Conservation (phyloP, 2,329 filamentous ascomycete genomes). For the Periconia sp. region DNA sequence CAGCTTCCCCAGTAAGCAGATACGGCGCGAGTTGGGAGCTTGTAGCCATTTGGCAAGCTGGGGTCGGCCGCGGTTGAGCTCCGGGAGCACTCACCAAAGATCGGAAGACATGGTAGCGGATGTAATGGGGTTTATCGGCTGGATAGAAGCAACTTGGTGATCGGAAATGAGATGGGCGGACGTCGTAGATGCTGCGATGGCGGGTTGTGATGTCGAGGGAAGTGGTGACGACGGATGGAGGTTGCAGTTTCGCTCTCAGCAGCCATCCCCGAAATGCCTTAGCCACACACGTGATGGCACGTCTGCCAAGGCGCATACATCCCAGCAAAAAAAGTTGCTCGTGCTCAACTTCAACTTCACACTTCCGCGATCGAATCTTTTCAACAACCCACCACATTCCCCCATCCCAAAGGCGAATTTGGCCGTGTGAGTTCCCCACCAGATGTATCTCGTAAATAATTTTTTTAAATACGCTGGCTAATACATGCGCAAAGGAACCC, state of each 20-base stretch:
- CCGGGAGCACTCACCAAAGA: slow-evolving; percentile 69
- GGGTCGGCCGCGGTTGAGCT: slow-evolving; percentile 38
- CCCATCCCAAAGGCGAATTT: slow-evolving; percentile 30
- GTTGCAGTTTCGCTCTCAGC: slow-evolving; percentile 25
- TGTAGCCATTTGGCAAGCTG: slow-evolving; percentile 38
- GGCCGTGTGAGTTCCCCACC: slow-evolving; percentile 26
- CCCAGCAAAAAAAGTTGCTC: no score
- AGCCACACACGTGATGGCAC: slow-evolving; percentile 18
- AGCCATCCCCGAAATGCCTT: slow-evolving; percentile 18
- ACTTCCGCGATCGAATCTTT: neutral
- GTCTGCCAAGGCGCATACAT: neutral
- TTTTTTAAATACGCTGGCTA: neutral
- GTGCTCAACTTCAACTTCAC: no score
- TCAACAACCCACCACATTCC: neutral
- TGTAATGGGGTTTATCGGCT: slow-evolving; percentile 18
- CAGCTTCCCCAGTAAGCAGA: slow-evolving; percentile 15
- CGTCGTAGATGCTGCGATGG: slow-evolving; percentile 29
- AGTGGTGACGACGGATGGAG: slow-evolving; percentile 41
- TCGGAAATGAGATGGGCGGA: slow-evolving; percentile 33
- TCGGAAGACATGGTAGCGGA: slow-evolving; percentile 71
- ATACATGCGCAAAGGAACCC: slow-evolving; percentile 22
- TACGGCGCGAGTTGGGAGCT: slow-evolving; percentile 32
- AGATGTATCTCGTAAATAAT: no score
- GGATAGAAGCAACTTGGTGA: slow-evolving; percentile 22
- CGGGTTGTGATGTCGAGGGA: slow-evolving; percentile 29